Conservation (phyloP, 2,329 filamentous ascomycete genomes). For the Cladosporium sp. region DNA sequence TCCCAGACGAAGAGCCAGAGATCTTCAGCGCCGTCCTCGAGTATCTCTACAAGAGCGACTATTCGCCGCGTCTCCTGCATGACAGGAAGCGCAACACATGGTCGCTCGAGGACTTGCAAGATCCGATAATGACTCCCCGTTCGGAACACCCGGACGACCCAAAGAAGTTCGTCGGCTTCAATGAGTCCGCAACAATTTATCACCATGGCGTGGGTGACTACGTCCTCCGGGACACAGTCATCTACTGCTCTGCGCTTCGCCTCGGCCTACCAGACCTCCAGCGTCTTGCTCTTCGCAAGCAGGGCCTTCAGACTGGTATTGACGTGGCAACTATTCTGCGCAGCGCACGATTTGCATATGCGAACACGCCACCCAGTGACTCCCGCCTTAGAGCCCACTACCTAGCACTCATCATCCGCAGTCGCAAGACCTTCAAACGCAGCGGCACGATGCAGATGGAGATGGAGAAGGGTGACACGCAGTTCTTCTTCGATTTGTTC, state of each 20-base stretch:
- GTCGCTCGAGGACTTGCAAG: constrained; percentile 74
- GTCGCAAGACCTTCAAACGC: constrained; percentile 95
- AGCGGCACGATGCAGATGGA: constrained; percentile 98
- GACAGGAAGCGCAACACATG: constrained; percentile 84
- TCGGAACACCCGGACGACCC: constrained; percentile 46
- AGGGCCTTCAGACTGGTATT: constrained; percentile 89
- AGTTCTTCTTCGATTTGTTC: constrained; percentile 97
- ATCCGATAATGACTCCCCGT: constrained; percentile 30
- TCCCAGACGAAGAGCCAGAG: constrained; percentile 81
- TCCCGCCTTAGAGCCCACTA: constrained; percentile 93
- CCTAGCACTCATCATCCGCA: constrained; percentile 94
- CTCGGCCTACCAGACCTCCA: constrained; percentile 93
- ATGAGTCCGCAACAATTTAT: constrained; percentile 72
- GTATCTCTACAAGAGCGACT: constrained; percentile 96
- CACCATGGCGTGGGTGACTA: constrained; percentile 72
- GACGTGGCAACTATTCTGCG: constrained; percentile 89
- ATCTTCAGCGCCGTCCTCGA: constrained; percentile 92
- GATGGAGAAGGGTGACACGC: constrained; percentile 85
- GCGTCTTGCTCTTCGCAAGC: constrained; percentile 87
- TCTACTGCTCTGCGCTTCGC: constrained; percentile 90
- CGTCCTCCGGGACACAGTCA: constrained; percentile 86
- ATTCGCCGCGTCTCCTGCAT: constrained; percentile 85
- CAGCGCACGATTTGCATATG: constrained; percentile 92
- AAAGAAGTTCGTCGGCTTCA: constrained; percentile 52
- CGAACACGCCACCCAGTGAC: constrained; percentile 90